Evolutionary conservation across 2,329 filamentous ascomycete genomes (phyloP).

Genomic region (Pseudogymnoascus verrucosus): DNA sequence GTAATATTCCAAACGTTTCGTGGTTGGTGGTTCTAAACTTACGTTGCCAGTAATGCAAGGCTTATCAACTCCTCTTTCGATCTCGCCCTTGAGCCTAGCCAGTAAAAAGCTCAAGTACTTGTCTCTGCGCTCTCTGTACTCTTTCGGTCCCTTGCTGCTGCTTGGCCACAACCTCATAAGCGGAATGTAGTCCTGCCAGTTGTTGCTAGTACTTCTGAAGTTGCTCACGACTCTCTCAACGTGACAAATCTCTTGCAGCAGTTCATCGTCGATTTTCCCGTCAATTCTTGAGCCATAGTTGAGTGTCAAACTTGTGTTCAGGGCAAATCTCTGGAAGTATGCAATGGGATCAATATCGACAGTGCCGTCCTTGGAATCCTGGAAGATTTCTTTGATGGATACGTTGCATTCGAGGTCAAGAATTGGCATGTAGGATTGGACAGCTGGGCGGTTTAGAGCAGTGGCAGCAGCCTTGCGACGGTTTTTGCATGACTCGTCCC

Average conservation of each 20-base stretch:
- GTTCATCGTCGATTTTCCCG: slow-evolving; percentile 56
- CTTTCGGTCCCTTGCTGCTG: slow-evolving; percentile 52
- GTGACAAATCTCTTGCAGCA: slow-evolving; percentile 65
- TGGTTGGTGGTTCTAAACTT: background rate
- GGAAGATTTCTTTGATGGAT: slow-evolving; percentile 64
- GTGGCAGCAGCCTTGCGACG: slow-evolving; percentile 72
- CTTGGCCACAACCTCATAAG: slow-evolving; percentile 57
- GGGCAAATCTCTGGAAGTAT: slow-evolving; percentile 67
- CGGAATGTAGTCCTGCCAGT: slow-evolving; percentile 81
- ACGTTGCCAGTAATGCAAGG: slow-evolving; percentile 65
- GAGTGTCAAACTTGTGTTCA: slow-evolving; percentile 69
- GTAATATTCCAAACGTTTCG: slow-evolving; percentile 46
- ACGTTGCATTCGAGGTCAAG: slow-evolving; percentile 68
- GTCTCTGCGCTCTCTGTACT: slow-evolving; percentile 61
- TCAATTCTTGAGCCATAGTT: slow-evolving; percentile 74
- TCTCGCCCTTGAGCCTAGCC: slow-evolving; percentile 50
- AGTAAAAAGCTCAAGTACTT: slow-evolving; percentile 55
- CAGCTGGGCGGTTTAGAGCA: slow-evolving; percentile 66
- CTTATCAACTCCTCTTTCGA: slow-evolving; percentile 54
- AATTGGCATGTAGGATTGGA: slow-evolving; percentile 74
- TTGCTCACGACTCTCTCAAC: slow-evolving; percentile 71
- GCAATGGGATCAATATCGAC: slow-evolving; percentile 61
- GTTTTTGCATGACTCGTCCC: slow-evolving; percentile 73
- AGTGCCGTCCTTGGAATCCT: slow-evolving; percentile 53
- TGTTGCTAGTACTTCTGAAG: slow-evolving; percentile 71